Percentiles rank a stretch among this genome's conserved stretches.
phyloP scores from a whole-genome alignment of 345 rosid genomes.

The Eucalyptus cladocalyx region DNA sequence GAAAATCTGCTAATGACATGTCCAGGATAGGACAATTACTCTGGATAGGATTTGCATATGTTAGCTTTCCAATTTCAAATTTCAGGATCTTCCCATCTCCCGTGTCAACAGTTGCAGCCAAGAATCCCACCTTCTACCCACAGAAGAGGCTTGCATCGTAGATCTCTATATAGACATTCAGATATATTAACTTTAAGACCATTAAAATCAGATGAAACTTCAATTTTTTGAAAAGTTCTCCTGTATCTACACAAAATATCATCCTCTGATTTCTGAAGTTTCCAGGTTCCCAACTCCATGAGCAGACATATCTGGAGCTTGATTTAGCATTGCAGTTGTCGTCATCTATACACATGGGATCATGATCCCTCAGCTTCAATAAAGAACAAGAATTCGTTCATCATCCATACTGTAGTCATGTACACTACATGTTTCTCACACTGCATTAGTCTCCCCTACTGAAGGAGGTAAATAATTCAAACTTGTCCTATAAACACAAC shows the following conservation, averaged over 20 bases:
- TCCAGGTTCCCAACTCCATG: constrained; percentile 76
- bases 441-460: no score
- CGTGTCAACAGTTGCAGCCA: constrained; percentile 57
- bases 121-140: constrained; percentile 74
- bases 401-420: no score
- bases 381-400: no score
- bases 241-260: constrained; percentile 75
- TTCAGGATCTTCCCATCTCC: constrained; percentile 59
- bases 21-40: constrained; percentile 88
- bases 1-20: constrained; percentile 72
- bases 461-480: no score
- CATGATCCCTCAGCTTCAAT: no score
- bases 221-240: constrained; percentile 75
- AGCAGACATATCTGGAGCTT: constrained; percentile 49
- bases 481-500: no score
- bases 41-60: constrained; percentile 57
- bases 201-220: constrained; percentile 33
- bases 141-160: constrained; percentile 67
- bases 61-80: constrained; percentile 56
- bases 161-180: constrained; percentile 69
- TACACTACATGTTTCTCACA: no score
- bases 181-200: constrained; percentile 45
- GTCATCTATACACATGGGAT: no score
- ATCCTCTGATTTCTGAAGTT: constrained; percentile 38
- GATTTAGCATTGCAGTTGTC: constrained; percentile 19